Conservation (phyloP, 2,329 filamentous ascomycete species). For the Sporothrix sp. region DNA sequence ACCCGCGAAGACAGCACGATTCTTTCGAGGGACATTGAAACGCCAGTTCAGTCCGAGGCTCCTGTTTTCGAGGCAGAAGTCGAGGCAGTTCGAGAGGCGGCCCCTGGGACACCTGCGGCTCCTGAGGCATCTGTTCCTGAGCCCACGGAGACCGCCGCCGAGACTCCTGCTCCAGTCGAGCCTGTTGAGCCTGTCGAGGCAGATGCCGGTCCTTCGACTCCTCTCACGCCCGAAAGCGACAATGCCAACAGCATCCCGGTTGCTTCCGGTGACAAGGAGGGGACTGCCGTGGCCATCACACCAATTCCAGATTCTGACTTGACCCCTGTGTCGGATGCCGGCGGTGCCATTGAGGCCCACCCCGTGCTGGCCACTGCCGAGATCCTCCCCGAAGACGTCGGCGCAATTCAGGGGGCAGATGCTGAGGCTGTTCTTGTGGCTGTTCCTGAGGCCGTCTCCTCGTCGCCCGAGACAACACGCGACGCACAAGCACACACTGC, state of each 20-base stretch:
- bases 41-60: too few species aligned
- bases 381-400: neutral
- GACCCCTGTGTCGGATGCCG: neutral
- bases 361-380: neutral
- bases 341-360: neutral
- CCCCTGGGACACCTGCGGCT: neutral
- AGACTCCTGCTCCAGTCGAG: neutral
- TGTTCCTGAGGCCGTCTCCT: neutral
- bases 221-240: neutral
- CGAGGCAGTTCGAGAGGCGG: too few species aligned
- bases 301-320: neutral
- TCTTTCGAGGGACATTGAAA: too few species aligned
- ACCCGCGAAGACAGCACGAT: too few species aligned
- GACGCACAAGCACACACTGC: neutral
- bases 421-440: too few species aligned
- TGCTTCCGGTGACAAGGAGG: neutral
- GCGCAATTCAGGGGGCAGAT: neutral
- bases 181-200: neutral
- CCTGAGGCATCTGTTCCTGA: neutral
- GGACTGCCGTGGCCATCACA: neutral
- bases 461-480: neutral
- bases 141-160: neutral
- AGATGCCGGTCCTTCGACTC: neutral
- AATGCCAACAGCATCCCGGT: neutral
- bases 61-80: too few species aligned